phyloP scores from a whole-genome alignment of 495 filamentous ascomycete genomes.

The Penicillium subrubescens region DNA sequence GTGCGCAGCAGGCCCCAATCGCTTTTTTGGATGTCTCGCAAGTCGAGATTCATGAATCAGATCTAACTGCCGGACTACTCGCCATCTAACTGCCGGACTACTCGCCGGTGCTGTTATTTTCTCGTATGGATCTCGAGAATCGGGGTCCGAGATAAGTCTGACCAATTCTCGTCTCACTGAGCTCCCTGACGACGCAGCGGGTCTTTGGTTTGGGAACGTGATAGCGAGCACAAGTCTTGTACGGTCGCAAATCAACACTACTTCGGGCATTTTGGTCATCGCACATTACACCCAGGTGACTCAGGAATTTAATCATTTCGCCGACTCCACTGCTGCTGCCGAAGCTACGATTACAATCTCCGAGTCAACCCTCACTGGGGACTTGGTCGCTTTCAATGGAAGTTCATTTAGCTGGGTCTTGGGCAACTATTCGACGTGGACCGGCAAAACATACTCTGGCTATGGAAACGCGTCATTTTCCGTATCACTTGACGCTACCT shows the following conservation, averaged over 20 bases:
- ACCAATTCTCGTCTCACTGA: not conserved
- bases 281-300: slow-evolving; percentile 13
- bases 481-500: slow-evolving; percentile 14
- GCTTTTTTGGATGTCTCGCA: slow-evolving; percentile 10
- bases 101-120: slow-evolving; percentile 10
- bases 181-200: not conserved
- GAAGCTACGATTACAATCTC: slow-evolving; percentile 3
- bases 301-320: slow-evolving; percentile 12
- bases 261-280: slow-evolving; percentile 6
- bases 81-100: slow-evolving; percentile 6
- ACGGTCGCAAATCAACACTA: slow-evolving; percentile 2
- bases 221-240: slow-evolving; percentile 6
- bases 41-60: not conserved
- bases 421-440: slow-evolving; percentile 9
- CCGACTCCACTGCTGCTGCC: slow-evolving; percentile 5
- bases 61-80: slow-evolving; percentile 8
- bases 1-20: slow-evolving; percentile 5
- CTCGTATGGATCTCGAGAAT: not conserved
- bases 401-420: slow-evolving; percentile 9
- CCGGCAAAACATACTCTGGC: slow-evolving; percentile 6
- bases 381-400: slow-evolving; percentile 15
- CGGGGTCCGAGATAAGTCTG: slow-evolving; percentile 1
- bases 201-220: slow-evolving; percentile 15
- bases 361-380: slow-evolving; percentile 2
- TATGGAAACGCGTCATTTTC: slow-evolving; percentile 4